Evolutionary conservation across 1,284 basidiomycete genomes (phyloP), one percentile per base, ranked within the genome.

Genomic region (Ganoderma resinaceum): DNA sequence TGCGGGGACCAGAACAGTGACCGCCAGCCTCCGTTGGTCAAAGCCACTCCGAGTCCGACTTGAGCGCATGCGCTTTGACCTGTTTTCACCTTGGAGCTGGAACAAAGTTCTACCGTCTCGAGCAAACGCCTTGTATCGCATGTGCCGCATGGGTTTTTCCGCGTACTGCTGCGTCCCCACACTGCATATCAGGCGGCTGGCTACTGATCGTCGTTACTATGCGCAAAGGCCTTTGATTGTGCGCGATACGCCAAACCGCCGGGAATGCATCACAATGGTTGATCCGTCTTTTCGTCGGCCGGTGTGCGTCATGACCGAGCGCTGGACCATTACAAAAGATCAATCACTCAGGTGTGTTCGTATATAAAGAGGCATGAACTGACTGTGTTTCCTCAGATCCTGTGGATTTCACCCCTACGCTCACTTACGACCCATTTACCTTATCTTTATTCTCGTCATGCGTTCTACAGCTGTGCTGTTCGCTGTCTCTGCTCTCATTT

Each of bases 381-480:
- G 57, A 40, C n/a, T 18, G 38, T 62, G 43, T 62, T 70, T 66
- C 67, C 65, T 62, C 63, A 70, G 67, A 65, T 72, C 71, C 70
- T 71, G 67, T 57, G 70, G 72, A 71, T 70, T 69, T 66, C 69
- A 69, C 61, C 61, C 40, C 46, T 40, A 46, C 61, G 35, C 63
- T 63, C 67, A 53, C 55, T 60, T 38, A 42, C 40, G 57, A 31
- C 58, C 29, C 12, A 52, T 20, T 42, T 35, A 26, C 33, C 37
- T 60, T 38, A 26, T 26, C 35, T 49, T 38, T 61, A 31, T 40
- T 58, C 46, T 70, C 68, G 61, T 59, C 70, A 78, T 78, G 76
- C 70, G 69, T 72, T 72, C 70, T 23, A 61, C 71, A 69, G 69
- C 72, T 59, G 70, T 69, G 66, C 63, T 73, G 61, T 65, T 76